These are phyloP conservation scores for Gossypium gossypioides DNA, from an alignment of 441 rosid species.

Conservation along the genomic window DNA sequence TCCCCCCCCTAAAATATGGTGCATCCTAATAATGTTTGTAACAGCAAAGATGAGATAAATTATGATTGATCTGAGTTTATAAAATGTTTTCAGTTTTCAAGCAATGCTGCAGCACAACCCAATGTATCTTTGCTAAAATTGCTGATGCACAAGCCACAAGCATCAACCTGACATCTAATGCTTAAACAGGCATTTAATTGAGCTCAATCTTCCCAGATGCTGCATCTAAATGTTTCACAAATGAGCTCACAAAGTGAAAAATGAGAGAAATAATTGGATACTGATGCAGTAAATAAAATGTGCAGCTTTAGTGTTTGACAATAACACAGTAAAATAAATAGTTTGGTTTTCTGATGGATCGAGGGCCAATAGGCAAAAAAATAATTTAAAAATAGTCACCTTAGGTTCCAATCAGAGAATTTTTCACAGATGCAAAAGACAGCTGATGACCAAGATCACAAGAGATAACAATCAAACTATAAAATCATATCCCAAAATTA, in stretches of 20 bases:
- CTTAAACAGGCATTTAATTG: too few species aligned
- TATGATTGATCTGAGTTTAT: background rate
- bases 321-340: background rate
- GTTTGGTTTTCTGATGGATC: conserved; percentile 3
- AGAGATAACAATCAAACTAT: background rate
- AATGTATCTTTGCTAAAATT: conserved; percentile 13
- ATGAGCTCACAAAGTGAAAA: background rate
- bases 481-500: background rate
- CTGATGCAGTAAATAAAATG: background rate
- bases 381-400: conserved; percentile 2
- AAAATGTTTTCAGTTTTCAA: conserved; percentile 16
- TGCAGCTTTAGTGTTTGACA: background rate
- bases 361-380: conserved; percentile 18
- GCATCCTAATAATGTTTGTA: too few species aligned
- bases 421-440: conserved; percentile 12
- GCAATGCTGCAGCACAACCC: conserved; percentile 19
- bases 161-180: too few species aligned
- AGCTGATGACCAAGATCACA: conserved; percentile 12
- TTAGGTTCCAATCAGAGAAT: conserved; percentile 9
- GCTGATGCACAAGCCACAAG: conserved; percentile 14
- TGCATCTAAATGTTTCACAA: too few species aligned
- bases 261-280: background rate
- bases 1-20: too few species aligned
- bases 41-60: background rate
- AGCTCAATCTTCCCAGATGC: background rate